Evolutionary conservation across 108 stramenopile species (phyloP).

Genomic region (Nannochloropsis oceanica): DNA sequence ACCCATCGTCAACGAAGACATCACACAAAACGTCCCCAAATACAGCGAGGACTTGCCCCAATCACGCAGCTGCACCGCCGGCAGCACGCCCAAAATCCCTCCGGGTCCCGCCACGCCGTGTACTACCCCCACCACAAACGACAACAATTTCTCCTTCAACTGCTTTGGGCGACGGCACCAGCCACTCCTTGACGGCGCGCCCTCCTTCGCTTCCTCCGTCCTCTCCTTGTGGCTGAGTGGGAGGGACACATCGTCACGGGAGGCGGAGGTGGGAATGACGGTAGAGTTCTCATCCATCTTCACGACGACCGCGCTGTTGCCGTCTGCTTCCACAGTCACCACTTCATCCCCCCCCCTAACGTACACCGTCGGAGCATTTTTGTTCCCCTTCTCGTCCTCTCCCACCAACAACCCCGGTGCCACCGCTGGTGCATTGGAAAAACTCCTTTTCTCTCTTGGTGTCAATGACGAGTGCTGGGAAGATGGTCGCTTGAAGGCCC

Average conservation of each 20-base stretch:
- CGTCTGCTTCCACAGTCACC: too few species aligned
- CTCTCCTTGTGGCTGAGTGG: too few species aligned
- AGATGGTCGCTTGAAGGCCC: not conserved
- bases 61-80: conserved; percentile 13
- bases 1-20: conserved; percentile 18
- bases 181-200: not conserved
- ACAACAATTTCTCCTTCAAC: not conserved
- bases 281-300: too few species aligned
- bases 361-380: too few species aligned
- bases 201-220: too few species aligned
- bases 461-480: not conserved
- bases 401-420: not conserved
- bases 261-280: too few species aligned
- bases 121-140: conserved; percentile 14
- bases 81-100: conserved; percentile 24
- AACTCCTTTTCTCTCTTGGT: too few species aligned
- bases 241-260: too few species aligned
- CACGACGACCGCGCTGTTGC: too few species aligned
- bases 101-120: conserved; percentile 28
- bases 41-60: not conserved
- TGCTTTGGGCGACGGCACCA: not conserved
- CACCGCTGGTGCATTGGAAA: too few species aligned
- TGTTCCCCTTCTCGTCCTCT: not conserved
- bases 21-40: conserved; percentile 5
- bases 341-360: not conserved